Evolutionary conservation across 1,139 yeast genomes (phyloP).

Genomic region (Starmera stellimalicola): DNA sequence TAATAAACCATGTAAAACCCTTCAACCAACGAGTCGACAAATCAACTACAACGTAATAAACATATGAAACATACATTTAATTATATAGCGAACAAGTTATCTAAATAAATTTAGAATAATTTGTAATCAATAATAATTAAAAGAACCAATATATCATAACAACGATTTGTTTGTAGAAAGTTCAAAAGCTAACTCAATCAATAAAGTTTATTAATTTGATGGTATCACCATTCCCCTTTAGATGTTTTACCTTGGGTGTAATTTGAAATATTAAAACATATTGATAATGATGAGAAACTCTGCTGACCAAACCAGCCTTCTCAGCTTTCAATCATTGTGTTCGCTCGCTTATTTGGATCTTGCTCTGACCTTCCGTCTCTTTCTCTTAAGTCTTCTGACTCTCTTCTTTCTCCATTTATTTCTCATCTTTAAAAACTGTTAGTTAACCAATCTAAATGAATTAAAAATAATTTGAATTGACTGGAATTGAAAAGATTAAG

Average conservation of each 20-base stretch:
- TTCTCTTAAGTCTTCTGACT: slow-evolving; percentile 99
- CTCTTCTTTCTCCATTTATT: slow-evolving; percentile 99
- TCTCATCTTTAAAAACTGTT: slow-evolving; percentile 45
- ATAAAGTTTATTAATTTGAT: too few relatives aligned
- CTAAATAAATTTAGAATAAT: too few relatives aligned
- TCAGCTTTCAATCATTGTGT: slow-evolving; percentile 22
- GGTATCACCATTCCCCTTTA: too few relatives aligned
- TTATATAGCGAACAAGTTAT: slow-evolving; percentile 7
- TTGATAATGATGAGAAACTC: neutral
- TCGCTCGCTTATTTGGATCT: slow-evolving; percentile 89
- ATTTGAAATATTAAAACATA: neutral
- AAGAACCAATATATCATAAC: too few relatives aligned
- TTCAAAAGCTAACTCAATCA: too few relatives aligned
- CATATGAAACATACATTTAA: slow-evolving; percentile 8
- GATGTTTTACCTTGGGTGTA: neutral
- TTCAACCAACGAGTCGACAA: too few relatives aligned
- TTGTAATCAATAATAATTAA: too few relatives aligned
- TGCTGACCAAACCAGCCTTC: slow-evolving; percentile 18
- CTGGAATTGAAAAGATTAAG: too few relatives aligned
- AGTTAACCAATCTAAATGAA: slow-evolving; percentile 1
- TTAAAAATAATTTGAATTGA: too few relatives aligned
- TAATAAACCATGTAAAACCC: too few relatives aligned
- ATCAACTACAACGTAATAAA: slow-evolving; percentile 1
- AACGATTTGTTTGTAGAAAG: too few relatives aligned
- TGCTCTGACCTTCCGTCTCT: slow-evolving; percentile 99